Evolutionary conservation across 2,329 filamentous ascomycete genomes (phyloP).

Genomic region (Microcyclospora pomicola): DNA sequence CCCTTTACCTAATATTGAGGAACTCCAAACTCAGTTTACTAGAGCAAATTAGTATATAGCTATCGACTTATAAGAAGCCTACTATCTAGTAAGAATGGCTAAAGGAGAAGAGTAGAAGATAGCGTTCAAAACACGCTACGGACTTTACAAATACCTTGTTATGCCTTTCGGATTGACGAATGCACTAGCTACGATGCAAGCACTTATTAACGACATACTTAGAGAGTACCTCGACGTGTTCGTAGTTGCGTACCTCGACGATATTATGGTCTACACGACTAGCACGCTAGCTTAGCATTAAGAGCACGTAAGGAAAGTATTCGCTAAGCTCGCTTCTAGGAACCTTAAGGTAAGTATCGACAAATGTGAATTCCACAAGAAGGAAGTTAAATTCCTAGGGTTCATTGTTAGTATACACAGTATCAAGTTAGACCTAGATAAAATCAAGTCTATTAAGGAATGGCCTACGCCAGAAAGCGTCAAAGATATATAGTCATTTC

Average conservation of each 20-base stretch:
- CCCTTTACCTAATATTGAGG: too few relatives aligned
- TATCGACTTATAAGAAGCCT: too few relatives aligned
- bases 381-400: too few relatives aligned
- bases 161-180: constrained; percentile 14
- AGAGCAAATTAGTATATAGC: too few relatives aligned
- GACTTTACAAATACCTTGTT: constrained; percentile 26
- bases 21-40: too few relatives aligned
- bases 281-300: constrained; percentile 1
- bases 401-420: too few relatives aligned
- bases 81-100: too few relatives aligned
- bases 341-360: constrained; percentile 5
- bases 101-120: too few relatives aligned
- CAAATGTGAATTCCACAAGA: constrained; percentile 18
- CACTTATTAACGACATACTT: constrained; percentile 13
- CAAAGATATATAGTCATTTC: not conserved
- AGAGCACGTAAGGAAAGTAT: too few relatives aligned
- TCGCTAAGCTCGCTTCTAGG: constrained; percentile 1
- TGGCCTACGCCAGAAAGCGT: not conserved
- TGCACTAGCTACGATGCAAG: constrained; percentile 2
- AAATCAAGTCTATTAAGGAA: too few relatives aligned
- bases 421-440: too few relatives aligned
- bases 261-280: constrained; percentile 14
- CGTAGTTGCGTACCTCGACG: constrained; percentile 11
- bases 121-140: too few relatives aligned
- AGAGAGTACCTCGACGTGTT: constrained; percentile 11